Conservation (phyloP, 2,329 filamentous ascomycete genomes). For the Diaporthe nobilis region DNA sequence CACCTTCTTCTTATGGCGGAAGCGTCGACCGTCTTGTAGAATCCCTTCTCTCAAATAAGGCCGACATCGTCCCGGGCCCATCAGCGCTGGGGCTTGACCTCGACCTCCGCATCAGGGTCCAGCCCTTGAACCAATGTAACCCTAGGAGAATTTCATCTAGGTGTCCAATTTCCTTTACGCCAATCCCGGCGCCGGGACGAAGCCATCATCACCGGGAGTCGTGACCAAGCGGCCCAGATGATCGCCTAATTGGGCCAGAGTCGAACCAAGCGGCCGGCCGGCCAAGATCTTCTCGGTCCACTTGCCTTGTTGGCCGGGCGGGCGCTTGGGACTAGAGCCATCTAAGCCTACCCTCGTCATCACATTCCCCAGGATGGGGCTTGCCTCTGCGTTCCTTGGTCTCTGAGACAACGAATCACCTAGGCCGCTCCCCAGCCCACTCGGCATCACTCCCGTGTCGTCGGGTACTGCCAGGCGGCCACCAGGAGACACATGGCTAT, state of each 20-base stretch:
- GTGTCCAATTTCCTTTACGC: slow-evolving; percentile 14
- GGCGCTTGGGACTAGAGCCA: slow-evolving; percentile 1
- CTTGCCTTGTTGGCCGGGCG: slow-evolving; percentile 26
- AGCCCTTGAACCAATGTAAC: slow-evolving; percentile 28
- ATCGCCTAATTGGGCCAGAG: slow-evolving; percentile 24
- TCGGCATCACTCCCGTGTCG: slow-evolving; percentile 20
- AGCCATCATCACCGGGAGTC: slow-evolving; percentile 29
- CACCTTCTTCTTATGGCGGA: slow-evolving; percentile 23
- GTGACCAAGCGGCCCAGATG: slow-evolving; percentile 26
- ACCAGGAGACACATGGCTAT: slow-evolving; percentile 9
- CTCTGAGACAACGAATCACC: slow-evolving; percentile 32
- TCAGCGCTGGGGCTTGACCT: slow-evolving; percentile 8
- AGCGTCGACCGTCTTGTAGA: slow-evolving; percentile 14
- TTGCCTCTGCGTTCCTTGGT: slow-evolving; percentile 18
- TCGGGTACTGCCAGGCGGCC: slow-evolving; percentile 9
- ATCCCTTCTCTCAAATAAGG: not conserved
- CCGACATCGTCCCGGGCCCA: slow-evolving; percentile 34
- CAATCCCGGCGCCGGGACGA: slow-evolving; percentile 25
- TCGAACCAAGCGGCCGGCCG: slow-evolving; percentile 14
- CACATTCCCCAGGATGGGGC: slow-evolving; percentile 21
- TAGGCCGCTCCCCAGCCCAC: slow-evolving; percentile 16
- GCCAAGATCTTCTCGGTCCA: slow-evolving; percentile 22
- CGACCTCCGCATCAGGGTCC: slow-evolving; percentile 17
- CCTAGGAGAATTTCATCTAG: not conserved
- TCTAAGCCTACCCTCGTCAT: not conserved